Evolutionary conservation across 352 stramenopile species (phyloP), one percentile per base, ranked within the genome.

Genomic region (Phytopythium montanum): DNA sequence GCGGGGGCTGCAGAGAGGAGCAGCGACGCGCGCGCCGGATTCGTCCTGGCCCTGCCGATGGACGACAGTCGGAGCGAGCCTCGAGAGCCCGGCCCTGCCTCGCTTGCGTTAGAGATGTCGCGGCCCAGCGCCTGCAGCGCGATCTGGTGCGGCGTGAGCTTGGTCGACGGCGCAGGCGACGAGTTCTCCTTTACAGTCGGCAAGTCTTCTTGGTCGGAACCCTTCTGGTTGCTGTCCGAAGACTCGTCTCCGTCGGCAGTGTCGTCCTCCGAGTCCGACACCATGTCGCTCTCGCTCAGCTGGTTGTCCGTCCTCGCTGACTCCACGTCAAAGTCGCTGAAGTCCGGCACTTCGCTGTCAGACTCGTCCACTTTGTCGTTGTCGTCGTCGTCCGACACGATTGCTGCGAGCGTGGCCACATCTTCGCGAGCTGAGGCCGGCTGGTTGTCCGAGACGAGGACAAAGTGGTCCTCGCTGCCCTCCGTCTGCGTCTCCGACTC

Each of bases 321-420:
- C 29, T 76, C 68, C 26, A 66, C 70, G n/a, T 79, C 70, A n/a
- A 75, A 74, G 53, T 74, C 56, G 19, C 53, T 70, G n/a, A 64
- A 70, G 10, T 70, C 64, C 19, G 62, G 56, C 16, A 63, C 48
- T 21, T 68, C 68, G 52, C 70, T 79, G 16, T n/a, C 42, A 10
- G 34, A 54, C 38, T 58, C 65, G 8, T 29, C 57, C n/a, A 28
- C 7, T 7, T 61, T 46, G 7, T 63, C 54, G 7, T 63, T 50
- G 31, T 56, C 52, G 13, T 58, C 52, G 5, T 31, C 12, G 0
- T 49, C 36, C n/a, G 36, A 58, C 28, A 49, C 21, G 26, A 23
- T 33, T 14, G 52, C 34, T 7, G 34, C 52, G 12, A 38, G 12
- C 1, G 34, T 46, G 26, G 16, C 26, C 3, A 49, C 25, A 19